Base-by-base conservation (phyloP, 2,329 filamentous ascomycete species). In the Blastomyces parvus region DNA sequence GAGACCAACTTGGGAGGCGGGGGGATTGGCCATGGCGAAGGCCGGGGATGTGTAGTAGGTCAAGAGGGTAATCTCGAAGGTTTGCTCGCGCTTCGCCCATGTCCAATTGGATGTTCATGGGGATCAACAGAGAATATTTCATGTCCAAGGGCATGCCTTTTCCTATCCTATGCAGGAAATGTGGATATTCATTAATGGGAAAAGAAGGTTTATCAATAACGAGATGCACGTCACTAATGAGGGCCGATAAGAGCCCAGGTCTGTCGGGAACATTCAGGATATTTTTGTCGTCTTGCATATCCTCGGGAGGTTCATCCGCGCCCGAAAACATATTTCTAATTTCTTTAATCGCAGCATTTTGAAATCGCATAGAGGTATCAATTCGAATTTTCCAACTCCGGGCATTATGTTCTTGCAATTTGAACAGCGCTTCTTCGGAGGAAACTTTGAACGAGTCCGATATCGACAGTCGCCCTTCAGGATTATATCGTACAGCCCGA, bases 101-200 rank as follows among this genome's bases (percentile, higher is more conserved):
- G 65, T 89, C 89, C 66, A 99, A 83, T 67, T 91, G 87, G 2
- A 99, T 82, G 74, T 89, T 89, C 87, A 97, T 91, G 0, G 94
- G 95, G 13, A 99, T 81, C 22, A 99, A 82, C 25, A 99, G 81
- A 11, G 91, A 87, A 73, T 97, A 99, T 71, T 93, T 81, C 84
- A 91, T 99, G 70, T 95, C 88, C 66, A 86, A 82, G 0, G 94
- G 94, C 86, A 99, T 95, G 0, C 94, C 94, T 77, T 99, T 99
- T n/a, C 94, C 94, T 64, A 97, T 87, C 58, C 86, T 85, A 72
- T 97, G 84, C 33, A 99, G 79, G 72, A 96, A 99, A 19, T 88
- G 84, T 0, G 93, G 89, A 62, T 93, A 85, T 14, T 96, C 87
- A 2, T 85, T 81, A 64, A 96, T 79, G 0, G 91, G 88, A 72